These are phyloP conservation scores for Phylloporus sp. DNA, from an alignment of 768 basidiomycete species.

Conservation along the genomic window DNA sequence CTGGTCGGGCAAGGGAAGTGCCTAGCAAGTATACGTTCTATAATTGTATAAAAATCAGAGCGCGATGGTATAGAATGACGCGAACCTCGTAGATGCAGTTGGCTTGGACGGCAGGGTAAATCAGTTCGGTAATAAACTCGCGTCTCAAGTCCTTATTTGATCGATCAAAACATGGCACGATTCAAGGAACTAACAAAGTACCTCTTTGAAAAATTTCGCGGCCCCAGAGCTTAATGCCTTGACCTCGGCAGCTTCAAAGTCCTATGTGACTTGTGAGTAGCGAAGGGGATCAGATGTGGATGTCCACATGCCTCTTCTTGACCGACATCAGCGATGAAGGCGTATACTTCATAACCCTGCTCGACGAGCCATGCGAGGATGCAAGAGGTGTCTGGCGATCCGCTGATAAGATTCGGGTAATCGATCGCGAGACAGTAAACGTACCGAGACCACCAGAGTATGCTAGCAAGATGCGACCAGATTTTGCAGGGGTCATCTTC, in stretches of 20 bases:
- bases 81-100: constrained; percentile 97
- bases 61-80: not conserved
- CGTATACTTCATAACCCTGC: constrained; percentile 93
- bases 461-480: constrained; percentile 89
- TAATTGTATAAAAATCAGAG: not conserved
- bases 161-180: not conserved
- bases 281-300: not conserved
- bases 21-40: constrained; percentile 96
- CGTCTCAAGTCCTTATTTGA: constrained; percentile 77
- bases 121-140: constrained; percentile 94
- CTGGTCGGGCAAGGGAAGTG: constrained; percentile 95
- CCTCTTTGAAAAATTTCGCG: constrained; percentile 93
- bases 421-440: constrained; percentile 30
- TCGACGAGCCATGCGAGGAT: constrained; percentile 99
- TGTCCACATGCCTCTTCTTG: constrained; percentile 68
- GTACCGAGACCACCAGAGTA: constrained; percentile 97
- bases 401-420: constrained; percentile 7
- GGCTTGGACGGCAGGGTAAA: constrained; percentile 97
- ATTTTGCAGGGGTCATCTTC: constrained; percentile 32
- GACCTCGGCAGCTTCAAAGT: constrained; percentile 85
- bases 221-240: constrained; percentile 92
- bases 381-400: constrained; percentile 82
- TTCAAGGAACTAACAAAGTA: constrained; percentile 27
- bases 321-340: constrained; percentile 96
- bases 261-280: constrained; percentile 42